Evolutionary conservation across 306 rosid species (phyloP).

Genomic region (Crataegus laevigata): DNA sequence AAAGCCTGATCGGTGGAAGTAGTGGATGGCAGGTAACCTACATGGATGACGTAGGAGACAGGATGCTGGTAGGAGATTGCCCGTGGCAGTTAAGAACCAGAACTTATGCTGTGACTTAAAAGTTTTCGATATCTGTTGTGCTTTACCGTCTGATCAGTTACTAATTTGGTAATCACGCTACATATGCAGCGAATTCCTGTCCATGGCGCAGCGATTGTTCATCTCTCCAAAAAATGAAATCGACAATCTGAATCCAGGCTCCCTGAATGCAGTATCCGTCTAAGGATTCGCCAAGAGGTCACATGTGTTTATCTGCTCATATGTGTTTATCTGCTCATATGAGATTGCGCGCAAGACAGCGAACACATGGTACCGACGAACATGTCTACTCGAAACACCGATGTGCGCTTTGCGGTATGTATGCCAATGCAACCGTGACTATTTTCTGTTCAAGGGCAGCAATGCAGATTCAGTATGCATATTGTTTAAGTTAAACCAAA

Average conservation of each 20-base stretch:
- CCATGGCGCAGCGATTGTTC: slow-evolving; percentile 38
- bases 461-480: neutral
- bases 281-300: neutral
- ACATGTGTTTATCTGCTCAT: neutral
- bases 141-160: neutral
- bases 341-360: too few relatives aligned
- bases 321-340: neutral
- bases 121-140: neutral
- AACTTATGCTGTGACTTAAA: neutral
- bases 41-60: slow-evolving; percentile 40
- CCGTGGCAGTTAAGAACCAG: slow-evolving; percentile 53
- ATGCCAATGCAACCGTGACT: neutral
- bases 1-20: slow-evolving; percentile 42
- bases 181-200: slow-evolving; percentile 47
- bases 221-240: slow-evolving; percentile 46
- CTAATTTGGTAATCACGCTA: neutral
- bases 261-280: slow-evolving; percentile 18
- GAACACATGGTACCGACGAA: neutral
- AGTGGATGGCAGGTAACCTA: slow-evolving; percentile 56
- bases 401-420: neutral
- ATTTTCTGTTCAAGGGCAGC: neutral
- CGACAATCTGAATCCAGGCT: slow-evolving; percentile 26
- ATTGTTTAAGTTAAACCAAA: neutral
- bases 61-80: slow-evolving; percentile 35
- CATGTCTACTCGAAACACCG: neutral